Evolutionary conservation across 2,329 filamentous ascomycete genomes (phyloP).

Genomic region (Penicillium griseofulvum): DNA sequence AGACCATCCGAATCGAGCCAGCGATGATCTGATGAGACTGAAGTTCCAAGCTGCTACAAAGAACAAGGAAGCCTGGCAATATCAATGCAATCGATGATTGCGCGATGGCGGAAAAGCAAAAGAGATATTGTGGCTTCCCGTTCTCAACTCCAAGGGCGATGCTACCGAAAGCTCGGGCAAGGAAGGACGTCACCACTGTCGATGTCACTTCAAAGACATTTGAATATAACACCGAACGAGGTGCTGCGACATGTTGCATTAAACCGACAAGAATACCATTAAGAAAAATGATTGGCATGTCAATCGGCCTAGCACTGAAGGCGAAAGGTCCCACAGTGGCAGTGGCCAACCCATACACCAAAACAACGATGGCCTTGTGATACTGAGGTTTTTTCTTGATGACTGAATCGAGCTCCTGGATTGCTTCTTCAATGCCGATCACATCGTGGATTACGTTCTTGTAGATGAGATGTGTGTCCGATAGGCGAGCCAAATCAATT

Average conservation of each 20-base stretch:
- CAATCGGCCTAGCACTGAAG: slow-evolving; percentile 71
- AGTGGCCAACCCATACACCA: slow-evolving; percentile 72
- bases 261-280: slow-evolving; percentile 70
- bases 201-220: slow-evolving; percentile 65
- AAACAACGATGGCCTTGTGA: slow-evolving; percentile 53
- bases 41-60: slow-evolving; percentile 60
- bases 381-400: slow-evolving; percentile 57
- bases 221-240: slow-evolving; percentile 65
- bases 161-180: slow-evolving; percentile 65
- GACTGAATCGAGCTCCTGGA: slow-evolving; percentile 50
- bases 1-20: slow-evolving; percentile 51
- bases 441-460: slow-evolving; percentile 47
- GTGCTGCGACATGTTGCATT: slow-evolving; percentile 72
- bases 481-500: slow-evolving; percentile 43
- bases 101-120: slow-evolving; percentile 68
- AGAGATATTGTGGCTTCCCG: slow-evolving; percentile 45
- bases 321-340: slow-evolving; percentile 74
- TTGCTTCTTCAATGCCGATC: slow-evolving; percentile 44
- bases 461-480: slow-evolving; percentile 45
- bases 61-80: slow-evolving; percentile 63
- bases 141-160: slow-evolving; percentile 44
- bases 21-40: slow-evolving; percentile 67
- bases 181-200: slow-evolving; percentile 63
- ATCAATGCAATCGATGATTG: slow-evolving; percentile 70
- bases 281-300: slow-evolving; percentile 72